Conservation (phyloP, 106 monocot genomes). For the Xerophyta viscosa region DNA sequence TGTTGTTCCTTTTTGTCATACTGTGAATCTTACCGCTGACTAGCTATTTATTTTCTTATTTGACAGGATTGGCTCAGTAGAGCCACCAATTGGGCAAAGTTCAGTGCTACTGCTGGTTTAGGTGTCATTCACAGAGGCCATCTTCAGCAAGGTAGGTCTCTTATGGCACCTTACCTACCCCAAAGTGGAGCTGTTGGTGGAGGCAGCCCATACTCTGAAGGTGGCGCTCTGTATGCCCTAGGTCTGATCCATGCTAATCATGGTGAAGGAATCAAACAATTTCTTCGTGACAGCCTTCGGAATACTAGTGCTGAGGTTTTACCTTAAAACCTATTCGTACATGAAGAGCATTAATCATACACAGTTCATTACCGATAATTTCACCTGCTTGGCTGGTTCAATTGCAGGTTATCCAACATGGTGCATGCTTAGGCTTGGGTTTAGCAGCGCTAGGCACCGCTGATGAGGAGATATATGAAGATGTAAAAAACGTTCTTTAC, state of each 20-base stretch:
- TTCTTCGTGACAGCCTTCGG: conserved; percentile 84
- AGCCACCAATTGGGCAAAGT: conserved; percentile 99
- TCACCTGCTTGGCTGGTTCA: too few relatives aligned
- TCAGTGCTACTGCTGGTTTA: conserved; percentile 96
- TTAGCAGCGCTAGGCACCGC: conserved; percentile 94
- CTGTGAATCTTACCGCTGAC: too few relatives aligned
- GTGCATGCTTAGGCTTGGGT: conserved; percentile 92
- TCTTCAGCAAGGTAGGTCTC: conserved; percentile 91
- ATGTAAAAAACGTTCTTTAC: conserved; percentile 89
- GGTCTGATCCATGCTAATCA: conserved; percentile 99
- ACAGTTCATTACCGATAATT: too few relatives aligned
- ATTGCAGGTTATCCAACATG: conserved; percentile 95
- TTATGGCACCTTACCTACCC: conserved; percentile 99
- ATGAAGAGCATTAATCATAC: too few relatives aligned
- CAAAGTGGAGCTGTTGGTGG: conserved; percentile 83
- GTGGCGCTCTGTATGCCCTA: conserved; percentile 97
- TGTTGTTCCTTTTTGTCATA: too few relatives aligned
- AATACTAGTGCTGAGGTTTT: conserved; percentile 88
- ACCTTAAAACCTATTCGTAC: too few relatives aligned
- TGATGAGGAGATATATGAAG: conserved; percentile 93
- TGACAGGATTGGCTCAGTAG: conserved; percentile 93
- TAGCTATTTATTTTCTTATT: neutral
- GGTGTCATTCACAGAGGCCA: conserved; percentile 98
- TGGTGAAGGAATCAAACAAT: conserved; percentile 95
- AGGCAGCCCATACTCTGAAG: conserved; percentile 97